Percentiles rank a stretch among this genome's conserved stretches.
These are phyloP conservation scores for Daedalea quercina DNA, from an alignment of 768 basidiomycete species.

Conservation along the genomic window DNA sequence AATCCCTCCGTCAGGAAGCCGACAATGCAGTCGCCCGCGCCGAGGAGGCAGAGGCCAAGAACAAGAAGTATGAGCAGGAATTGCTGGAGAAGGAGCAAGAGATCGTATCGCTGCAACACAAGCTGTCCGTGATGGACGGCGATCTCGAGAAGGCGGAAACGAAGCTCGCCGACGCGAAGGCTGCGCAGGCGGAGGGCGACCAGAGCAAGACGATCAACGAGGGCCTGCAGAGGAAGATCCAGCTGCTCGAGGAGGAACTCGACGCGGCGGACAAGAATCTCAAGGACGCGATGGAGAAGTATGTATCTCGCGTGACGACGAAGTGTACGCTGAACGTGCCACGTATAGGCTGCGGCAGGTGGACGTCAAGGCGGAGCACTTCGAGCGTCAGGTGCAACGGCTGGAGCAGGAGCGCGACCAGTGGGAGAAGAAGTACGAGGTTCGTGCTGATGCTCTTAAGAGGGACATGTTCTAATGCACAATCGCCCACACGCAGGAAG, in stretches of 20 bases:
- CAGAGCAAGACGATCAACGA: conserved; percentile 67
- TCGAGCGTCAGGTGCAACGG: conserved; percentile 84
- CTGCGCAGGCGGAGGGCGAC: conserved; percentile 60
- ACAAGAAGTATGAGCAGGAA: conserved; percentile 68
- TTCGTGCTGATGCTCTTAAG: conserved; percentile 28
- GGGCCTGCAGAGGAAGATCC: conserved; percentile 72
- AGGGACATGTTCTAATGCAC: conserved; percentile 6
- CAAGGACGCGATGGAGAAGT: conserved; percentile 97
- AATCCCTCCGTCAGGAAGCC: conserved; percentile 73
- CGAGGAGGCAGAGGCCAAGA: conserved; percentile 79
- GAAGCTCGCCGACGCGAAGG: conserved; percentile 61
- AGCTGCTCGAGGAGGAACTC: conserved; percentile 90
- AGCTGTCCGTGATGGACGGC: conserved; percentile 53
- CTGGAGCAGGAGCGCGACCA: conserved; percentile 86
- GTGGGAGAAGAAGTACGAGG: conserved; percentile 96
- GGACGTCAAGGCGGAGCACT: conserved; percentile 98
- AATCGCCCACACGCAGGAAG: conserved; percentile 44
- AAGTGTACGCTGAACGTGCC: background rate
- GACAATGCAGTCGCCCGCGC: conserved; percentile 78
- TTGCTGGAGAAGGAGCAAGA: conserved; percentile 83
- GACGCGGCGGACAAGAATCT: conserved; percentile 94
- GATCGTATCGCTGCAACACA: conserved; percentile 72
- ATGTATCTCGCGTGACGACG: conserved; percentile 22
- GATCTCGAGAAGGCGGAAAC: conserved; percentile 69
- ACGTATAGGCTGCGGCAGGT: conserved; percentile 78